phyloP scores from a whole-genome alignment of 2,329 filamentous ascomycete species.

The Pyrenophora graminea region DNA sequence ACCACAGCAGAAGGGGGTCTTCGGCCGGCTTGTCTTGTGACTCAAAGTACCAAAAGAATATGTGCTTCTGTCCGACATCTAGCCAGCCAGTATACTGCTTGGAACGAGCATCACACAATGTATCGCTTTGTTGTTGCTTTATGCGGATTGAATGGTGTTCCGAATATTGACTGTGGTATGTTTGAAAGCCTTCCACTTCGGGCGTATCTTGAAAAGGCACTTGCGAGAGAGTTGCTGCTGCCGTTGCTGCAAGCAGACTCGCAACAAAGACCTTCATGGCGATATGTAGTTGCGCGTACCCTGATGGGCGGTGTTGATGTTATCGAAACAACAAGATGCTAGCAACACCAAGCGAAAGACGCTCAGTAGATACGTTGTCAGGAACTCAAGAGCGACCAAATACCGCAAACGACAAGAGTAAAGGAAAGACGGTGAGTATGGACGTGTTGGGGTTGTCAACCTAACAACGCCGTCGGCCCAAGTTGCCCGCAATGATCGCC shows the following conservation, averaged over 20 bases:
- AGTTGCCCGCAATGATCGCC: conserved; percentile 5
- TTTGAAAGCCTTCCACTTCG: conserved; percentile 35
- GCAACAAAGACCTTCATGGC: conserved; percentile 24
- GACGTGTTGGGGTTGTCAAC: neutral
- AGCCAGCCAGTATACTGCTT: conserved; percentile 46
- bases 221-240: conserved; percentile 27
- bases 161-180: conserved; percentile 39
- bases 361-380: neutral
- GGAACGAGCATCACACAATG: conserved; percentile 41
- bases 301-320: conserved; percentile 1
- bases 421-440: neutral
- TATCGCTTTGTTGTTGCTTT: conserved; percentile 39
- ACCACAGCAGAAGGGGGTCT: conserved; percentile 48
- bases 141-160: conserved; percentile 42
- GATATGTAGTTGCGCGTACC: neutral
- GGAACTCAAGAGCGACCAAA: neutral
- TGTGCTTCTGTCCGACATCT: conserved; percentile 48
- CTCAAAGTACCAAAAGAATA: conserved; percentile 55
- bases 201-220: conserved; percentile 36
- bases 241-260: conserved; percentile 12
- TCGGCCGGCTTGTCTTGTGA: conserved; percentile 44
- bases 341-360: neutral
- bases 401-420: neutral
- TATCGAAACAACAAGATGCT: neutral
- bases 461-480: conserved; percentile 6